A percentile compares a stretch with the other conserved stretches of the same genome.
Evolutionary conservation across 139 green algal species (phyloP).

Genomic region (Tetradesmus obliquus): DNA sequence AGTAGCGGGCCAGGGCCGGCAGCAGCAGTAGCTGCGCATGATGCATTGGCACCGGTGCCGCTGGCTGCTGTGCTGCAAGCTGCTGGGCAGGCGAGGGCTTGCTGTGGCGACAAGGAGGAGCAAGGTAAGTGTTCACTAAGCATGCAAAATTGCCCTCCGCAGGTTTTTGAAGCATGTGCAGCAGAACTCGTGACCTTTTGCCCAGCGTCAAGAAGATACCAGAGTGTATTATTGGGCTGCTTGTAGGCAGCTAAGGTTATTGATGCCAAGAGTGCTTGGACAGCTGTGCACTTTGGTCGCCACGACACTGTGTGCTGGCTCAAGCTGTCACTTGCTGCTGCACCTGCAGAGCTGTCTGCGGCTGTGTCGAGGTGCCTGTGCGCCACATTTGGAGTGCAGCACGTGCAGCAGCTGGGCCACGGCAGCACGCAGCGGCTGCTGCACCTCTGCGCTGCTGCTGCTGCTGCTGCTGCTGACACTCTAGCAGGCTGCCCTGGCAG

Average conservation of each 20-base stretch:
- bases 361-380: constrained; percentile 21
- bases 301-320: too few relatives aligned
- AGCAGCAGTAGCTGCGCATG: background rate
- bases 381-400: background rate
- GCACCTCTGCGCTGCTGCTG: background rate
- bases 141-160: too few relatives aligned
- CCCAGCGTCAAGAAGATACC: too few relatives aligned
- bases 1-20: background rate
- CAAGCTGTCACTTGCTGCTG: background rate
- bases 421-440: constrained; percentile 13
- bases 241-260: too few relatives aligned
- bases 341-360: background rate
- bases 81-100: background rate
- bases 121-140: too few relatives aligned
- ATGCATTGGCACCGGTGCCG: background rate
- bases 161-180: too few relatives aligned
- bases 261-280: too few relatives aligned
- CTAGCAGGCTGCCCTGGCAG: too few relatives aligned
- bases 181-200: too few relatives aligned
- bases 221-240: too few relatives aligned
- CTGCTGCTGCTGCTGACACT: background rate
- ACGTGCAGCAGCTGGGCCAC: constrained; percentile 25
- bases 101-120: background rate
- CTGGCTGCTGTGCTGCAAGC: background rate
- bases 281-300: too few relatives aligned